A percentile compares a stretch with the other conserved stretches of the same genome.
These are phyloP conservation scores for Apiospora malaysiana DNA, from an alignment of 2,329 filamentous ascomycete species.

Conservation along the genomic window DNA sequence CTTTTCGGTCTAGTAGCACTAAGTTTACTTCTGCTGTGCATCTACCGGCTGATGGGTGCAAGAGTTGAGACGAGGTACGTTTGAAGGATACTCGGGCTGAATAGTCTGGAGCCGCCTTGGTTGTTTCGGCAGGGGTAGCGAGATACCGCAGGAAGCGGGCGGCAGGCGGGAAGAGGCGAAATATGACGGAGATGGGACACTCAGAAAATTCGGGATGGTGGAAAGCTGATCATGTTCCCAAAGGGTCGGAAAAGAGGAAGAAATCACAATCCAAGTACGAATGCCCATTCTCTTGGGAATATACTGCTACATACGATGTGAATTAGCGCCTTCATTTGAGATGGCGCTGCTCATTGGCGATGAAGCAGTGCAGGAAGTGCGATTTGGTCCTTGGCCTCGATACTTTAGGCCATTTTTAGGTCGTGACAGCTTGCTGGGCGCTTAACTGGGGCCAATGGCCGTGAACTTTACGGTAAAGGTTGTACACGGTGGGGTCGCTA, in stretches of 20 bases:
- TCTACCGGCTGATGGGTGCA: constrained; percentile 27
- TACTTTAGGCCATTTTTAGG: constrained; percentile 14
- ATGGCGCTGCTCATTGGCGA: constrained; percentile 10
- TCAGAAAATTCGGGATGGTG: neutral
- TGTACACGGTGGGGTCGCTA: neutral
- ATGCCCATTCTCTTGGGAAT: neutral
- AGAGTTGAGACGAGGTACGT: constrained; percentile 52
- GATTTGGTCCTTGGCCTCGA: neutral
- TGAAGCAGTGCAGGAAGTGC: neutral
- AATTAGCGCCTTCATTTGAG: constrained; percentile 5
- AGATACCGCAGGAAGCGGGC: constrained; percentile 24
- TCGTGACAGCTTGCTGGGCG: constrained; percentile 18
- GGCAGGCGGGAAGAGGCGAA: constrained; percentile 6
- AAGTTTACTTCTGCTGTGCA: constrained; percentile 37
- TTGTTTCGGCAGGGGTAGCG: constrained; percentile 46
- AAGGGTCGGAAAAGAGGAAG: neutral
- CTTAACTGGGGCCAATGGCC: constrained; percentile 20
- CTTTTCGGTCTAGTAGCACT: constrained; percentile 28
- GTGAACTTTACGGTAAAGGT: neutral
- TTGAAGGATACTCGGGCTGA: constrained; percentile 40
- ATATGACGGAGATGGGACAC: neutral
- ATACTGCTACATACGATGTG: neutral
- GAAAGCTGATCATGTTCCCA: constrained; percentile 10
- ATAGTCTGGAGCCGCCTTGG: constrained; percentile 37
- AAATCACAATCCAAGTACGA: neutral